A percentile compares a stretch with the other conserved stretches of the same genome.
Conservation (phyloP, 306 rosid species). For the Astragalus glycyphyllos region DNA sequence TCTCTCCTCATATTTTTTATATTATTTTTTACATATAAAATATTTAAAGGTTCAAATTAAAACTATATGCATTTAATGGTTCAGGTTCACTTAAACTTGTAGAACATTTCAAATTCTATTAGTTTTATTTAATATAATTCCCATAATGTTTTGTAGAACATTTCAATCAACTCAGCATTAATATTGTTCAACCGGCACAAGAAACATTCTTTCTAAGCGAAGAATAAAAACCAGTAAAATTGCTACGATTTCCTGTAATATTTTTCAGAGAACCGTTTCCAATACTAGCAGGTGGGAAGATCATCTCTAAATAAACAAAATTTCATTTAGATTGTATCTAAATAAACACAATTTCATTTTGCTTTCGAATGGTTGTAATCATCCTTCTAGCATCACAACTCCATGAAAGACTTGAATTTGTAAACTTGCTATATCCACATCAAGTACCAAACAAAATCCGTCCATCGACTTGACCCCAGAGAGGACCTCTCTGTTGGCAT, state of each 20-base stretch:
- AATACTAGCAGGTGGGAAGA: not conserved
- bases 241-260: not conserved
- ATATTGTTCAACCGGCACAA: too few species aligned
- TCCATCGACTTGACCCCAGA: not conserved
- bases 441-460: not conserved
- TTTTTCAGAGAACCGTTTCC: not conserved
- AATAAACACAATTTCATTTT: not conserved
- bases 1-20: too few species aligned
- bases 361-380: not conserved
- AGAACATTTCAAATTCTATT: too few species aligned
- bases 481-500: not conserved
- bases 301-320: not conserved
- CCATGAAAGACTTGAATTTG: not conserved
- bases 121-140: too few species aligned
- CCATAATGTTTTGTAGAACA: too few species aligned
- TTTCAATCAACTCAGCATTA: too few species aligned
- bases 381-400: not conserved
- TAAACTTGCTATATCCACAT: constrained; percentile 3
- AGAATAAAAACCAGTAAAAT: not conserved
- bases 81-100: too few species aligned
- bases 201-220: too few species aligned
- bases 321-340: not conserved
- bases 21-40: too few species aligned
- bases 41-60: too few species aligned
- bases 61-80: too few species aligned